Percentiles rank a stretch among this genome's conserved stretches.
Conservation (phyloP, 441 rosid species). For the Isatis lusitanica region DNA sequence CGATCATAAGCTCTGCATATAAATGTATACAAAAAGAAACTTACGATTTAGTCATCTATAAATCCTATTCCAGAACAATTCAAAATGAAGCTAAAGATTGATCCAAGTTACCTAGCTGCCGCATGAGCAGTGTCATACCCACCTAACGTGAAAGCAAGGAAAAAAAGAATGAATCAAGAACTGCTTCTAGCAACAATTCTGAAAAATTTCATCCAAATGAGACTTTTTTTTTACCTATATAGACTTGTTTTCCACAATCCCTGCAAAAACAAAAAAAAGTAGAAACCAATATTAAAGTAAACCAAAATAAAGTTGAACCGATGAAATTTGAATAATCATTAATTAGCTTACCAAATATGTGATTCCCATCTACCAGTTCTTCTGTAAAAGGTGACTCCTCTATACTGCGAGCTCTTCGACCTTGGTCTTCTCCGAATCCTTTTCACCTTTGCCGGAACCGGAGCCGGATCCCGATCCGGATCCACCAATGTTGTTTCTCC, state of each 20-base stretch:
- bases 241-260: no score
- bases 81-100: not conserved
- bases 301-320: no score
- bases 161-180: not conserved
- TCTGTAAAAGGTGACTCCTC: constrained; percentile 60
- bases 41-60: no score
- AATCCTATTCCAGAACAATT: not conserved
- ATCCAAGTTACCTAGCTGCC: constrained; percentile 71
- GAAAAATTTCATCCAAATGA: no score
- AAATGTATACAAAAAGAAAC: no score
- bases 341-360: constrained; percentile 67
- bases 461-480: no score
- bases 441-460: no score
- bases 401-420: constrained; percentile 63
- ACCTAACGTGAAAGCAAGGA: constrained; percentile 44
- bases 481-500: no score
- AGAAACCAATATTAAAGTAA: no score
- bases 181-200: not conserved
- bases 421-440: constrained; percentile 47
- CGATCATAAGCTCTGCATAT: constrained; percentile 56
- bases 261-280: no score
- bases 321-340: not conserved
- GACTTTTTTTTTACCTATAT: no score
- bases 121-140: constrained; percentile 94
- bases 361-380: constrained; percentile 96